Evolutionary conservation across 1,139 yeast genomes (phyloP).

Genomic region (Geotrichum cucujoidarum): DNA sequence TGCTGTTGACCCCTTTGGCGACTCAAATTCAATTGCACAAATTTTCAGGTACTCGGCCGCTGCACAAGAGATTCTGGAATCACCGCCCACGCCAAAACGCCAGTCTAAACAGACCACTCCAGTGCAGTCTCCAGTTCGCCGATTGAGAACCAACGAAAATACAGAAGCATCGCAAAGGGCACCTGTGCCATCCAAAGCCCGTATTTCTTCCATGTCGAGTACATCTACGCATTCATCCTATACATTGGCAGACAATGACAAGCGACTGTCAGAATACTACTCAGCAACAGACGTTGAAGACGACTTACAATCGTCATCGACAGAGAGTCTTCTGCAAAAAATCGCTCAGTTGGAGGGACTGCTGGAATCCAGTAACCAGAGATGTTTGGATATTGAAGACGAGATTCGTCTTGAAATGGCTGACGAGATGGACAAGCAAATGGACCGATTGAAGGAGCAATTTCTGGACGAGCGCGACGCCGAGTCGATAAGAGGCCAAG

Average conservation of each 20-base stretch:
- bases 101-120: background rate
- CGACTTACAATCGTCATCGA: background rate
- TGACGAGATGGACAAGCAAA: constrained; percentile 34
- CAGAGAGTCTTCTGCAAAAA: constrained; percentile 18
- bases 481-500: constrained; percentile 18
- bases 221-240: constrained; percentile 16
- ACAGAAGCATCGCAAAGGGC: background rate
- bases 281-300: constrained; percentile 8
- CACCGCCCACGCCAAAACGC: constrained; percentile 22
- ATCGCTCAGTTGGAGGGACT: constrained; percentile 29
- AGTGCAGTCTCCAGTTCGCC: background rate
- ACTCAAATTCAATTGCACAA: constrained; percentile 53
- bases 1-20: constrained; percentile 62
- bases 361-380: constrained; percentile 24
- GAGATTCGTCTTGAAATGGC: constrained; percentile 35
- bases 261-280: constrained; percentile 5
- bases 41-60: constrained; percentile 42
- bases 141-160: background rate
- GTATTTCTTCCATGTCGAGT: constrained; percentile 3
- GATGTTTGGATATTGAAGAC: constrained; percentile 31
- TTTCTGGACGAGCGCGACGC: constrained; percentile 30
- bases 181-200: background rate
- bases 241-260: constrained; percentile 1
- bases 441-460: constrained; percentile 31
- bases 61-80: constrained; percentile 32